Evolutionary conservation across 1,284 basidiomycete species (phyloP).

Genomic region (Rhodotorula sp.): DNA sequence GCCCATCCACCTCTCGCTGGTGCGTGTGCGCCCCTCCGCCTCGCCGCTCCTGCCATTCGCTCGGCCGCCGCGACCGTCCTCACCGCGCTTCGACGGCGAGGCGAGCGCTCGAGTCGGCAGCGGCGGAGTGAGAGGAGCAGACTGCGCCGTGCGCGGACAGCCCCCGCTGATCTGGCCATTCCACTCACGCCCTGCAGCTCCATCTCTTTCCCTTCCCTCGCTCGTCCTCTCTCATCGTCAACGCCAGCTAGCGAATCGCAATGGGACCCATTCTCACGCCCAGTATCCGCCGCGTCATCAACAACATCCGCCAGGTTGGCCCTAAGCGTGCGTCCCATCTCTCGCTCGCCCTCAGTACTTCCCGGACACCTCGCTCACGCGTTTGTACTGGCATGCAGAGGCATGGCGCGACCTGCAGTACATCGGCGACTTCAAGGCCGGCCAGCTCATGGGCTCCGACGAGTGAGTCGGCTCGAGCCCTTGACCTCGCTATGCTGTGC

Average conservation of each 20-base stretch:
- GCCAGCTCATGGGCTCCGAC: conserved; percentile 75
- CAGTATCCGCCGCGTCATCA: conserved; percentile 72
- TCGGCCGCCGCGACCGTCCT: no score
- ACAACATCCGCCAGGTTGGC: conserved; percentile 71
- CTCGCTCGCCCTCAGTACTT: not conserved
- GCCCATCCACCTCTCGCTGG: no score
- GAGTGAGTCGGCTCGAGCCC: conserved; percentile 60
- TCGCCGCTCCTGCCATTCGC: no score
- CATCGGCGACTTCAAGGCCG: conserved; percentile 87
- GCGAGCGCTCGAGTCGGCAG: no score
- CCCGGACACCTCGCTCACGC: not conserved
- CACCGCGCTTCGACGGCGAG: no score
- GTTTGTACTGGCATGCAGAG: conserved; percentile 56
- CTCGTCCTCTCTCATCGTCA: not conserved
- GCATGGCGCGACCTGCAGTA: conserved; percentile 55
- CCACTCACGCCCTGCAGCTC: not conserved
- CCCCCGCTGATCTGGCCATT: not conserved
- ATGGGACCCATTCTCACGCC: conserved; percentile 56
- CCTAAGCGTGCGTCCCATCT: conserved; percentile 52
- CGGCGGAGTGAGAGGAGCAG: not conserved
- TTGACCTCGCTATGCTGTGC: not conserved
- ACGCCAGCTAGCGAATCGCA: not conserved
- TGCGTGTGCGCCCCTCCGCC: no score
- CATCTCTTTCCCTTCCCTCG: not conserved
- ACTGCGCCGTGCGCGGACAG: not conserved